These are phyloP conservation scores for Emmonsiellopsis sp. DNA, from an alignment of 2,329 filamentous ascomycete species.

Conservation along the genomic window DNA sequence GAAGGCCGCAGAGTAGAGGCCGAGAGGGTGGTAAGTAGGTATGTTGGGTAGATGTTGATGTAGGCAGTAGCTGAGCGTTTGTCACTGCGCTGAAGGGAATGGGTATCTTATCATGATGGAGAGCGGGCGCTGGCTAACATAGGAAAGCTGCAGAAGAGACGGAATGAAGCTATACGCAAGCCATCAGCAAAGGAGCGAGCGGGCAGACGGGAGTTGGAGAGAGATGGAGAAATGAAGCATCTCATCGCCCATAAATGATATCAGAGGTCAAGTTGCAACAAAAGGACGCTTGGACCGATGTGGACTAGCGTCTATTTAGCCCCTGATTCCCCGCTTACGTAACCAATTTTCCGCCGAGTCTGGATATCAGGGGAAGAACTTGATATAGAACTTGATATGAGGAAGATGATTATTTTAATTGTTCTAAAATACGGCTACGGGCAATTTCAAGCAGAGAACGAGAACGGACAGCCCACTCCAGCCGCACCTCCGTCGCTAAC, in stretches of 20 bases:
- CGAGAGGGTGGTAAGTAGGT: background rate
- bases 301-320: background rate
- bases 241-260: background rate
- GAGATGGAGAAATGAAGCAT: background rate
- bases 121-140: background rate
- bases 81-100: background rate
- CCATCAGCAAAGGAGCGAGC: background rate
- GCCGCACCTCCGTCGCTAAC: background rate
- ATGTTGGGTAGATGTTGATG: background rate
- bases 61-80: background rate
- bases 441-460: background rate
- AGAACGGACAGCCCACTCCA: background rate
- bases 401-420: too few species aligned
- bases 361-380: too few species aligned
- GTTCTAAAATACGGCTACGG: too few species aligned
- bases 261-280: too few species aligned
- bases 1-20: background rate
- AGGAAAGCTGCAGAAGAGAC: background rate
- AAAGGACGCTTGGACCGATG: background rate
- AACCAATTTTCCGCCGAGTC: too few species aligned
- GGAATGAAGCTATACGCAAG: background rate
- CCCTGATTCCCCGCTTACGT: too few species aligned
- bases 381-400: too few species aligned
- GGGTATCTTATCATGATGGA: constrained; percentile 5
- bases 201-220: background rate